Conservation (phyloP, 371 early-diverging fungal genomes). For the Dichotomocladium elegans region DNA sequence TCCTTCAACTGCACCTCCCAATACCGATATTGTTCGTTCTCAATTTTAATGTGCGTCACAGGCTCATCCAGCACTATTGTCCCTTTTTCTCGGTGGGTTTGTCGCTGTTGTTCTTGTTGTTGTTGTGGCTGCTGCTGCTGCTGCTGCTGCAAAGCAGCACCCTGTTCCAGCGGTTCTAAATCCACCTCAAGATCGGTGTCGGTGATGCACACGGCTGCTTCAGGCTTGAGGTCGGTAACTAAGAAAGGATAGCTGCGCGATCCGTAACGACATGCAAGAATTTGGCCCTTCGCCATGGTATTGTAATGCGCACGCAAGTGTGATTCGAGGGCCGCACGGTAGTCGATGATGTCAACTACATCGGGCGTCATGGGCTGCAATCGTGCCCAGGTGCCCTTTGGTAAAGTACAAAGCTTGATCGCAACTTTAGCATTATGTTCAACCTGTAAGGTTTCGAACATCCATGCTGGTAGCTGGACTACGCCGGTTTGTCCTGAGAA, state of each 20-base stretch:
- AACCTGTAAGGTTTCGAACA: constrained; percentile 42
- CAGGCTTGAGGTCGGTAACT: constrained; percentile 68
- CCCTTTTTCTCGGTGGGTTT: no score
- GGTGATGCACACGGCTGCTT: constrained; percentile 61
- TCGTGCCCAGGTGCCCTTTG: constrained; percentile 69
- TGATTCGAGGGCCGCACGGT: constrained; percentile 70
- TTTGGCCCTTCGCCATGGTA: constrained; percentile 68
- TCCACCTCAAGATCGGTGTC: constrained; percentile 88
- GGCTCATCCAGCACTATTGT: neutral
- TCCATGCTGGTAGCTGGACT: constrained; percentile 60
- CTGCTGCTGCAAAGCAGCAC: neutral
- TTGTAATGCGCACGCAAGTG: constrained; percentile 71
- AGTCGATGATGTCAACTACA: constrained; percentile 64
- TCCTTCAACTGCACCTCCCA: constrained; percentile 21
- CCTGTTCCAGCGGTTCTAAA: constrained; percentile 51
- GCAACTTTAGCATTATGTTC: constrained; percentile 39
- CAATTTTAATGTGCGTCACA: constrained; percentile 2
- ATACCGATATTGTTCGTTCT: constrained; percentile 21
- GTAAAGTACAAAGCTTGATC: constrained; percentile 48
- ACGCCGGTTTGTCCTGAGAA: constrained; percentile 55
- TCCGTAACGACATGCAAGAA: constrained; percentile 59
- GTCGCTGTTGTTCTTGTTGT: neutral
- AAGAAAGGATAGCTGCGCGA: constrained; percentile 52
- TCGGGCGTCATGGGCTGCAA: constrained; percentile 57
- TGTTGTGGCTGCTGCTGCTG: constrained; percentile 4